Evolutionary conservation across 2,329 filamentous ascomycete species (phyloP).

Genomic region (Intubia oerlemansii): DNA sequence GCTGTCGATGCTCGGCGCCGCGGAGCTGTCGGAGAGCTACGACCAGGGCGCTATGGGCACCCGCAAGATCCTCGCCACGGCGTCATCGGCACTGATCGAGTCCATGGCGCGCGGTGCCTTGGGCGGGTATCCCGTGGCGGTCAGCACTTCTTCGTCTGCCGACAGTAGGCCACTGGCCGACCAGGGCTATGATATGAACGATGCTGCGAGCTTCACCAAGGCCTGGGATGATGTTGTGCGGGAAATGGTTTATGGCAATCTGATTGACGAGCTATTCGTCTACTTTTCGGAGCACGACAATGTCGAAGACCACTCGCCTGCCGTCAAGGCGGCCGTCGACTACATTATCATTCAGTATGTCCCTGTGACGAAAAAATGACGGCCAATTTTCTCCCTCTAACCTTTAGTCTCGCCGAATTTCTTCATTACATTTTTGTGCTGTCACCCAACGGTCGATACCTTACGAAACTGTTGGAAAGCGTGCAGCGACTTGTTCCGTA

Average conservation of each 20-base stretch:
- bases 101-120: slow-evolving; percentile 44
- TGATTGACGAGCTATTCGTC: slow-evolving; percentile 43
- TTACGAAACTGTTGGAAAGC: slow-evolving; percentile 49
- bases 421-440: slow-evolving; percentile 53
- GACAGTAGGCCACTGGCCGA: too few relatives aligned
- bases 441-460: slow-evolving; percentile 53
- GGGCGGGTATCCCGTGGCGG: slow-evolving; percentile 41
- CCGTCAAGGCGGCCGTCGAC: slow-evolving; percentile 43
- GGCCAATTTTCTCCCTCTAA: neutral
- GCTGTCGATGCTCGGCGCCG: slow-evolving; percentile 39
- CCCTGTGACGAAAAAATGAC: neutral
- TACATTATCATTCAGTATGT: slow-evolving; percentile 45
- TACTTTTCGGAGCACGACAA: slow-evolving; percentile 37
- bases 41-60: slow-evolving; percentile 58
- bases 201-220: too few relatives aligned
- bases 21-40: slow-evolving; percentile 59
- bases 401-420: slow-evolving; percentile 43
- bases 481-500: slow-evolving; percentile 54
- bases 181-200: too few relatives aligned
- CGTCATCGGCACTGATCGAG: slow-evolving; percentile 47
- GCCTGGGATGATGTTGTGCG: slow-evolving; percentile 49
- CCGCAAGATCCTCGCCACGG: slow-evolving; percentile 54
- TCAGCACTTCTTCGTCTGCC: too few relatives aligned
- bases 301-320: slow-evolving; percentile 39
- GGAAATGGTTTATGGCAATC: slow-evolving; percentile 42